phyloP scores from a whole-genome alignment of 352 stramenopile genomes.

The Pythium vanterpoolii region DNA sequence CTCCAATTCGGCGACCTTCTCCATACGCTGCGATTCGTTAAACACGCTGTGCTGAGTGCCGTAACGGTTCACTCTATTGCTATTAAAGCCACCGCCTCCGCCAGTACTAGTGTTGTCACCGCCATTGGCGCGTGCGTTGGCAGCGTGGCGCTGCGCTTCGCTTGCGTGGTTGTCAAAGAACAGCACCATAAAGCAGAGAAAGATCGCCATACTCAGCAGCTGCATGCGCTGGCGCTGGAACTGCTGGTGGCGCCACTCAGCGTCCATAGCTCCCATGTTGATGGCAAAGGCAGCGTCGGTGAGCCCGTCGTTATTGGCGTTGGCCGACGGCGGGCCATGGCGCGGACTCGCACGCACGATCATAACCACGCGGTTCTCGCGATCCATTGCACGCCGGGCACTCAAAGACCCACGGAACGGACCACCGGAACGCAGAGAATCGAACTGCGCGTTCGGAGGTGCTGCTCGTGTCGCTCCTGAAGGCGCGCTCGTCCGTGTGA shows the following conservation, averaged over 20 bases:
- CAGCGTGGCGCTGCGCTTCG: constrained; percentile 27
- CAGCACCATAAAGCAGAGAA: constrained; percentile 84
- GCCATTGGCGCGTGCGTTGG: constrained; percentile 4
- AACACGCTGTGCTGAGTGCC: constrained; percentile 36
- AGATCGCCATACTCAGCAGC: constrained; percentile 85
- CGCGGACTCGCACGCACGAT: constrained; percentile 69
- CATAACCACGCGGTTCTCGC: constrained; percentile 62
- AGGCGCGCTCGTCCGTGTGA: not conserved
- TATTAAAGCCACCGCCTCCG: not conserved
- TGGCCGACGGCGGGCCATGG: constrained; percentile 19
- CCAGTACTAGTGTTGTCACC: constrained; percentile 34
- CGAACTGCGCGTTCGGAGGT: not conserved
- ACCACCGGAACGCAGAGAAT: not conserved
- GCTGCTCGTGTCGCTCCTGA: not conserved
- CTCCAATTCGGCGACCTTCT: constrained; percentile 50
- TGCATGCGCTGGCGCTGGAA: constrained; percentile 88
- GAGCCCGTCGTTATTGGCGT: constrained; percentile 26
- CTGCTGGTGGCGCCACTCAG: constrained; percentile 79
- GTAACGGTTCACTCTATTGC: not conserved
- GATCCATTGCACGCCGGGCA: constrained; percentile 18
- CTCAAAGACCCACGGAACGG: not conserved
- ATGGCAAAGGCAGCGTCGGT: constrained; percentile 27
- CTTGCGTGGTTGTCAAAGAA: constrained; percentile 80
- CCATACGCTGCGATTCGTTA: constrained; percentile 60
- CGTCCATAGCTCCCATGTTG: constrained; percentile 67